A percentile compares a stretch with the other conserved stretches of the same genome.
Evolutionary conservation across 352 stramenopile genomes (phyloP).

Genomic region (Pythium oligandrum): DNA sequence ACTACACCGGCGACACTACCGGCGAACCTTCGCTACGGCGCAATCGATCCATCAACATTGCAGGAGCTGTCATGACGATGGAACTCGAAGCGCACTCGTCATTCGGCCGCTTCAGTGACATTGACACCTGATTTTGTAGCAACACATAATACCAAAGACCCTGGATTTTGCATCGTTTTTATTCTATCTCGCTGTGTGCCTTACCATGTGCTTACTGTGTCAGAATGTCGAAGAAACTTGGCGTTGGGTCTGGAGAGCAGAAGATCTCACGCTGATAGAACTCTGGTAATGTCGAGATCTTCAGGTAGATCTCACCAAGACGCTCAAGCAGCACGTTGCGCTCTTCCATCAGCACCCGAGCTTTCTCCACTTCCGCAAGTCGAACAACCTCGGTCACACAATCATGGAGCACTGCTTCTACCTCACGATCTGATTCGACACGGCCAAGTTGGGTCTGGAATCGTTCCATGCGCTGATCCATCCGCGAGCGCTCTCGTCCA

Average conservation of each 20-base stretch:
- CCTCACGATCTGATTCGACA: slow-evolving; percentile 37
- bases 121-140: slow-evolving; percentile 9
- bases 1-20: slow-evolving; percentile 3
- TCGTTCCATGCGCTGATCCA: slow-evolving; percentile 39
- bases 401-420: slow-evolving; percentile 48
- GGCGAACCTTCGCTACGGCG: slow-evolving; percentile 36
- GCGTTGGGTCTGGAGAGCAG: slow-evolving; percentile 60
- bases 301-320: slow-evolving; percentile 69
- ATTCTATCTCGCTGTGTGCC: slow-evolving; percentile 20
- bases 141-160: slow-evolving; percentile 12
- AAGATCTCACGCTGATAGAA: slow-evolving; percentile 87
- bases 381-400: slow-evolving; percentile 54
- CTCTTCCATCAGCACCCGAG: slow-evolving; percentile 55
- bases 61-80: slow-evolving; percentile 80
- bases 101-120: slow-evolving; percentile 32
- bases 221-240: slow-evolving; percentile 80
- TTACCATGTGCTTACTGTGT: slow-evolving; percentile 21
- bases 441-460: slow-evolving; percentile 57
- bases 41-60: slow-evolving; percentile 77
- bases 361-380: slow-evolving; percentile 52
- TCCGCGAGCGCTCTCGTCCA: slow-evolving; percentile 26
- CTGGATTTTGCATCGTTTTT: slow-evolving; percentile 8
- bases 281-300: slow-evolving; percentile 78
- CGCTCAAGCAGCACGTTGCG: slow-evolving; percentile 63
- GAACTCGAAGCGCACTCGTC: slow-evolving; percentile 28